Evolutionary conservation across 176 grass and related monocot species (phyloP).

Genomic region (Metroxylon sagu): DNA sequence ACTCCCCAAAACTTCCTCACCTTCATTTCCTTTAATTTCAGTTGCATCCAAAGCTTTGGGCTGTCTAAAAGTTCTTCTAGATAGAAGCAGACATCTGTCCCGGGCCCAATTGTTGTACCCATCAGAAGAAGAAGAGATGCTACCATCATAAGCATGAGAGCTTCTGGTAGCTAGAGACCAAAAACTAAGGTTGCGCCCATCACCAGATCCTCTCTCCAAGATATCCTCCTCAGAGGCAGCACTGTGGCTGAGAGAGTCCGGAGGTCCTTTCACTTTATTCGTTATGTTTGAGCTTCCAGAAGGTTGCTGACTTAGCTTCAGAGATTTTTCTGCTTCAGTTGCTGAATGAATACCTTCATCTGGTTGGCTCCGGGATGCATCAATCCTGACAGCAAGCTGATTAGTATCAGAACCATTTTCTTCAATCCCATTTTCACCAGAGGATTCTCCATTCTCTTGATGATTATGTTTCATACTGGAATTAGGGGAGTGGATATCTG

Average conservation of each 20-base stretch:
- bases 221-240: slow-evolving; percentile 12
- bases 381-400: no score
- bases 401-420: no score
- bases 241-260: slow-evolving; percentile 21
- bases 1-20: slow-evolving; percentile 1
- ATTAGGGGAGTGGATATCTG: no score
- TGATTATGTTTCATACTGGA: background rate
- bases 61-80: slow-evolving; percentile 35
- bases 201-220: background rate
- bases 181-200: slow-evolving; percentile 7
- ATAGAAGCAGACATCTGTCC: slow-evolving; percentile 16
- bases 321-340: no score
- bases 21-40: slow-evolving; percentile 32
- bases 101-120: background rate
- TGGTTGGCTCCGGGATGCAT: no score
- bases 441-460: background rate
- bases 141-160: slow-evolving; percentile 42
- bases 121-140: slow-evolving; percentile 25
- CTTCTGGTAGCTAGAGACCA: slow-evolving; percentile 6
- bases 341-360: no score
- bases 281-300: slow-evolving; percentile 1
- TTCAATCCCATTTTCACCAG: no score
- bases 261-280: background rate
- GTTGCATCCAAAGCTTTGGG: background rate
- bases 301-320: background rate